A percentile compares a stretch with the other conserved stretches of the same genome.
phyloP scores from a whole-genome alignment of 257 asterid species.

The Primulina tabacum region DNA sequence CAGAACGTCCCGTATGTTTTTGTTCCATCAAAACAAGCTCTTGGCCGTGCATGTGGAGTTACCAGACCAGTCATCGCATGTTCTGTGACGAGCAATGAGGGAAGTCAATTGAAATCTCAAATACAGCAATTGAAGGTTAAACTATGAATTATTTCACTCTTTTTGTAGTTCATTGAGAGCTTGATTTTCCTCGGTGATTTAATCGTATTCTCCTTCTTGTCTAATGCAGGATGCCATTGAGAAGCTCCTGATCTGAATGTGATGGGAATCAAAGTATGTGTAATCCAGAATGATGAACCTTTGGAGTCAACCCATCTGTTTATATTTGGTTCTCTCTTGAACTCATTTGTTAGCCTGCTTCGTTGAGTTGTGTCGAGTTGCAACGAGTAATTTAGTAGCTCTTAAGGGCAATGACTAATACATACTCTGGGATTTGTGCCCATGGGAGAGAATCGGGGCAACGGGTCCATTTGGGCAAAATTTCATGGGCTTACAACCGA shows the following conservation, averaged over 20 bases:
- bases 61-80: conserved; percentile 69
- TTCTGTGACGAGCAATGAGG: conserved; percentile 82
- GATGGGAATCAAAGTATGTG: background rate
- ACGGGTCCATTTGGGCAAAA: too few relatives aligned
- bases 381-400: too few relatives aligned
- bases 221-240: conserved; percentile 39
- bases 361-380: too few relatives aligned
- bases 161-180: background rate
- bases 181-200: background rate
- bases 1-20: conserved; percentile 52
- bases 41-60: conserved; percentile 93
- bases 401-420: too few relatives aligned
- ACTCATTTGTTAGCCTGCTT: too few relatives aligned
- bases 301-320: too few relatives aligned
- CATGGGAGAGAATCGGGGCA: too few relatives aligned
- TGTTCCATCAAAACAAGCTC: conserved; percentile 49
- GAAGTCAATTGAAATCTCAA: conserved; percentile 87
- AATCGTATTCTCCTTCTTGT: background rate
- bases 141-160: background rate
- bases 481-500: too few relatives aligned
- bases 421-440: too few relatives aligned
- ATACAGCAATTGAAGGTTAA: conserved; percentile 76
- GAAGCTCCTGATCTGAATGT: conserved; percentile 38
- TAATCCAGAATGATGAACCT: conserved; percentile 36
- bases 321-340: too few relatives aligned